Evolutionary conservation across 805 yeast species (phyloP).

Genomic region (Dipodascus geniculatus): DNA sequence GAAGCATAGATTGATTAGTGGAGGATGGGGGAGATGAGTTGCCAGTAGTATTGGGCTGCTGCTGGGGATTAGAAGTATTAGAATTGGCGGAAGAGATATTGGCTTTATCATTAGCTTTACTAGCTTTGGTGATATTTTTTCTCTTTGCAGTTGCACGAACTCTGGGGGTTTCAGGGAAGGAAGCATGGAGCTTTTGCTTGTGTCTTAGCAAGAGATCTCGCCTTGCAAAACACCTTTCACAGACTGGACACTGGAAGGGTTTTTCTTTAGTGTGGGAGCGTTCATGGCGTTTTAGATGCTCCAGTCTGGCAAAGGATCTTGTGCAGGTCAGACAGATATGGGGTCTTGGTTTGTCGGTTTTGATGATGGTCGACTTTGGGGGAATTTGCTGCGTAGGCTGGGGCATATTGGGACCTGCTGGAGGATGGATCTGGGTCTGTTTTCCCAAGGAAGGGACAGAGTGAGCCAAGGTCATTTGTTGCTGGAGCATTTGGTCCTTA

Average conservation of each 20-base stretch:
- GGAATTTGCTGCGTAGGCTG: conserved; percentile 57
- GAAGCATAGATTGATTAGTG: background rate
- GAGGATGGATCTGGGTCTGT: conserved; percentile 4
- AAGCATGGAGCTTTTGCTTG: conserved; percentile 77
- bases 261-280: conserved; percentile 92
- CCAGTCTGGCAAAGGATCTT: conserved; percentile 89
- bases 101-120: background rate
- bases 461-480: background rate
- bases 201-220: conserved; percentile 65
- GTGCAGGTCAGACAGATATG: conserved; percentile 85
- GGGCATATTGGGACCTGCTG: conserved; percentile 8
- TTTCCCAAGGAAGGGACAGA: background rate
- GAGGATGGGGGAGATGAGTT: too few relatives aligned
- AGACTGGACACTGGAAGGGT: conserved; percentile 92
- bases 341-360: conserved; percentile 91
- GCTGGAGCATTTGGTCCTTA: background rate
- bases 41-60: too few relatives aligned
- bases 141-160: conserved; percentile 2
- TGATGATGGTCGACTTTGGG: conserved; percentile 68
- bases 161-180: conserved; percentile 20
- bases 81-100: background rate
- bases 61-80: background rate
- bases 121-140: background rate
- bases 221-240: conserved; percentile 93
- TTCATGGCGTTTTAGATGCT: conserved; percentile 88